phyloP scores from a whole-genome alignment of 331 rosid genomes.

The Pyrus hybrid region DNA sequence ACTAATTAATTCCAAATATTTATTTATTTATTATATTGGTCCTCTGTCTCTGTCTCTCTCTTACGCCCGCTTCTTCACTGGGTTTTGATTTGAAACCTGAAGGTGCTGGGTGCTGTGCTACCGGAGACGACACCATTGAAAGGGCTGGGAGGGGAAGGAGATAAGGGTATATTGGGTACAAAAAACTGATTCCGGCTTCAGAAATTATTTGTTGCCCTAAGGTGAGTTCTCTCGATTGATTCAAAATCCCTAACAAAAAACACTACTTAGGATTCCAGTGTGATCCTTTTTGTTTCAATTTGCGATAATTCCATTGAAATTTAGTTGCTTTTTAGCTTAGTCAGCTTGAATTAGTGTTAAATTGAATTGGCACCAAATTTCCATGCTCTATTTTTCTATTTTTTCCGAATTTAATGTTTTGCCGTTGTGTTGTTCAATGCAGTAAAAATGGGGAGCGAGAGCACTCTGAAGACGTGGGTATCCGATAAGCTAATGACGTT shows the following conservation, averaged over 20 bases:
- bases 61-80: too few species aligned
- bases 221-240: background rate
- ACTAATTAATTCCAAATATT: too few species aligned
- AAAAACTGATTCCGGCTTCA: too few species aligned
- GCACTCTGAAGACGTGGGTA: slow-evolving; percentile 65
- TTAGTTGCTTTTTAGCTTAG: background rate
- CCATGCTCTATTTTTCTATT: background rate
- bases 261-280: background rate
- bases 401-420: background rate
- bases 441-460: slow-evolving; percentile 56
- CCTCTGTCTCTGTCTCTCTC: too few species aligned
- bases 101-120: too few species aligned
- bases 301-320: background rate
- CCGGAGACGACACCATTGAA: too few species aligned
- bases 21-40: too few species aligned
- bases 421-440: background rate
- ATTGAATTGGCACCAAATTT: background rate
- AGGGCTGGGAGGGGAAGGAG: too few species aligned
- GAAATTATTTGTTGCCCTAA: background rate
- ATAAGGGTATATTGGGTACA: too few species aligned
- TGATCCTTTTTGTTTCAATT: background rate
- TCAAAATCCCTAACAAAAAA: background rate
- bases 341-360: background rate
- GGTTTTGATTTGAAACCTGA: too few species aligned
- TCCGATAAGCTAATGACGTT: slow-evolving; percentile 65